Evolutionary conservation across 108 stramenopile species (phyloP).

Genomic region (Conticribra weissflogii): DNA sequence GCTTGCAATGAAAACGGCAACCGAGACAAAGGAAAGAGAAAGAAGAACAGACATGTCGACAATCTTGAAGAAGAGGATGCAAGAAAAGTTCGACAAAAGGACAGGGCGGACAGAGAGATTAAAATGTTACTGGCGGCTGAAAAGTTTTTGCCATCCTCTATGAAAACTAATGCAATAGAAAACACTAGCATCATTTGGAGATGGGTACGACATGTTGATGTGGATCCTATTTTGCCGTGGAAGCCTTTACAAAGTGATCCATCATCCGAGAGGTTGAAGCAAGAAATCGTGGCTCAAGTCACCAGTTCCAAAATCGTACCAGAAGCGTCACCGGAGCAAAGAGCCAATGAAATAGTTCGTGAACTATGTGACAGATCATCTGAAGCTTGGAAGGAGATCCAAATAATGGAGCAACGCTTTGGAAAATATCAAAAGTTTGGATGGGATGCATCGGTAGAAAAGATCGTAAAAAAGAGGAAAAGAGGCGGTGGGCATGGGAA

Average conservation of each 20-base stretch:
- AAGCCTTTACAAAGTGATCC: slow-evolving; percentile 24
- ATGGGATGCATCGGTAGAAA: slow-evolving; percentile 2
- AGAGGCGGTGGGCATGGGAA: slow-evolving; percentile 6
- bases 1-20: not conserved
- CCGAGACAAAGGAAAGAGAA: too few species aligned
- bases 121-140: slow-evolving; percentile 12
- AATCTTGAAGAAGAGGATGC: slow-evolving; percentile 1
- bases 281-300: slow-evolving; percentile 31
- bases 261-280: slow-evolving; percentile 14
- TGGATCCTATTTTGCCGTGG: slow-evolving; percentile 51
- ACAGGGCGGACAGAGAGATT: slow-evolving; percentile 23
- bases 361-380: slow-evolving; percentile 27
- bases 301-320: slow-evolving; percentile 9
- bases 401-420: slow-evolving; percentile 21
- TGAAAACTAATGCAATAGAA: too few species aligned
- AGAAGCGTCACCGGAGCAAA: slow-evolving; percentile 4
- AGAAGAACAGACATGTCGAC: slow-evolving; percentile 30
- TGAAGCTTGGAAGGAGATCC: slow-evolving; percentile 28
- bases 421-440: slow-evolving; percentile 38
- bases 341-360: slow-evolving; percentile 17
- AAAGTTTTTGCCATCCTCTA: slow-evolving; percentile 2
- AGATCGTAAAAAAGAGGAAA: slow-evolving; percentile 1
- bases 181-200: not conserved
- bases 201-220: slow-evolving; percentile 7
- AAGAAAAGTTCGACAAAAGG: slow-evolving; percentile 5